Conservation (phyloP, 352 stramenopile genomes). For the Phytopythium oedochilum region DNA sequence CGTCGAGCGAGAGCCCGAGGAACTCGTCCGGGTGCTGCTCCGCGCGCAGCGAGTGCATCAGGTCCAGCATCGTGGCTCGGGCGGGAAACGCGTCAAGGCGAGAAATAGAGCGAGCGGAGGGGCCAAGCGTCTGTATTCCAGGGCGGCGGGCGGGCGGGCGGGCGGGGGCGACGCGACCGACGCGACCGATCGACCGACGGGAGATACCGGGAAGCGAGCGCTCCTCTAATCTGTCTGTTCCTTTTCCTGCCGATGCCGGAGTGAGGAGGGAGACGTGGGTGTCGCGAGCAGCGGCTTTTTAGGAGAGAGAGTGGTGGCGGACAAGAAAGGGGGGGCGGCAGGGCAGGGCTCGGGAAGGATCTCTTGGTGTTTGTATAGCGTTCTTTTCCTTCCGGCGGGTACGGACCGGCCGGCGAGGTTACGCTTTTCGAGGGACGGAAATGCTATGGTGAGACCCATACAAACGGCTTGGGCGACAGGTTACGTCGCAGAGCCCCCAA, state of each 20-base stretch:
- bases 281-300: neutral
- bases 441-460: no score
- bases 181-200: neutral
- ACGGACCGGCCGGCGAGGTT: neutral
- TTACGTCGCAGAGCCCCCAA: conserved; percentile 1
- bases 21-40: conserved; percentile 16
- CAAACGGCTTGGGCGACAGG: neutral
- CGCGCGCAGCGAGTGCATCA: conserved; percentile 20
- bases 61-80: conserved; percentile 17
- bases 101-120: neutral
- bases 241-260: conserved; percentile 5
- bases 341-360: neutral
- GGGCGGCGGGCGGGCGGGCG: neutral
- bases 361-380: neutral
- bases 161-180: neutral
- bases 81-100: conserved; percentile 2
- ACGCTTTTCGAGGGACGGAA: neutral
- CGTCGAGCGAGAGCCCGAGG: conserved; percentile 17
- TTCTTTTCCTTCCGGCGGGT: neutral
- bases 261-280: neutral
- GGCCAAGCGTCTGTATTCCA: neutral
- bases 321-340: conserved; percentile 6
- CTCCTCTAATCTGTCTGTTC: conserved; percentile 4
- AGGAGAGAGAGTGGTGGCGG: neutral
- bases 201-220: neutral